These are phyloP conservation scores for Leucocoprinus leucothites DNA, from an alignment of 768 basidiomycete species.

Conservation along the genomic window DNA sequence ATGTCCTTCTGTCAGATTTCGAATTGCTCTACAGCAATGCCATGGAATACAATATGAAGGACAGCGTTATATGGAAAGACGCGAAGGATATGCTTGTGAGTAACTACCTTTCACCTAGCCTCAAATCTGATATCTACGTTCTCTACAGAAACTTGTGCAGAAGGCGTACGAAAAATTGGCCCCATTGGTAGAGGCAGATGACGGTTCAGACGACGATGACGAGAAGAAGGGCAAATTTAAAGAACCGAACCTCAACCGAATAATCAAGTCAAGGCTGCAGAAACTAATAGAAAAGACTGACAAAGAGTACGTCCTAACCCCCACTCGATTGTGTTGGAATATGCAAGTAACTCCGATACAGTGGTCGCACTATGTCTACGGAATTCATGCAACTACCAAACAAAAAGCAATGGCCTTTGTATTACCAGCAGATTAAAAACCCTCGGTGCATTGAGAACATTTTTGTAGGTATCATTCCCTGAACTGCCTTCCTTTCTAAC, in stretches of 20 bases:
- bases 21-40: conserved; percentile 81
- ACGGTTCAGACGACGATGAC: conserved; percentile 31
- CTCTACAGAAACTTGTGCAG: conserved; percentile 44
- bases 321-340: neutral
- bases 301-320: conserved; percentile 48
- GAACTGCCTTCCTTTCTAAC: conserved; percentile 4
- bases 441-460: conserved; percentile 79
- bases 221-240: conserved; percentile 49
- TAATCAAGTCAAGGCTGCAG: conserved; percentile 66
- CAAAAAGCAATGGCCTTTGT: conserved; percentile 73
- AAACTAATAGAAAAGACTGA: conserved; percentile 75
- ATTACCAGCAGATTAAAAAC: conserved; percentile 76
- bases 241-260: conserved; percentile 57
- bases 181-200: conserved; percentile 37
- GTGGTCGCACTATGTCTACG: conserved; percentile 63
- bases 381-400: conserved; percentile 86
- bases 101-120: conserved; percentile 13
- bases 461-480: conserved; percentile 46
- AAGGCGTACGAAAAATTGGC: conserved; percentile 46
- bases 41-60: conserved; percentile 77
- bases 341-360: conserved; percentile 24
- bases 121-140: conserved; percentile 1
- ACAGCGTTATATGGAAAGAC: conserved; percentile 75
- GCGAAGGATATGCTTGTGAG: conserved; percentile 80
- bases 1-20: conserved; percentile 66